These are phyloP conservation scores for Rhododendron kiyosumense DNA, from an alignment of 148 eudicot genomes.

Conservation along the genomic window DNA sequence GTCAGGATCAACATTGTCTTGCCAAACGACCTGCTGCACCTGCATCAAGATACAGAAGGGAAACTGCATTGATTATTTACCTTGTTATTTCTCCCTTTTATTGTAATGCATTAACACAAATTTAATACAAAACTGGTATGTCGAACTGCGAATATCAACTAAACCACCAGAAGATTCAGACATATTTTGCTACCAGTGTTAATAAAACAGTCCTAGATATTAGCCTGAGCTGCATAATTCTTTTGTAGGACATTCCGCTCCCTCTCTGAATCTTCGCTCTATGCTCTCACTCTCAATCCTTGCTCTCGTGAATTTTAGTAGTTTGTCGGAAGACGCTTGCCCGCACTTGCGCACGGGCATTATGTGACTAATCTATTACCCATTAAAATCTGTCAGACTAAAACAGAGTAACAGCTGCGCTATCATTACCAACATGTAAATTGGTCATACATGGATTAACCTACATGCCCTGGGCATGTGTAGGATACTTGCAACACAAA, in stretches of 20 bases:
- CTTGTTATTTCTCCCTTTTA: background rate
- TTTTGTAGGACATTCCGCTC: background rate
- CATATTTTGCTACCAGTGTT: background rate
- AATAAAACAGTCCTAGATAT: background rate
- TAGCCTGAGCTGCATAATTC: background rate
- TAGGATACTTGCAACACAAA: background rate
- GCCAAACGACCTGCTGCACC: constrained; percentile 56
- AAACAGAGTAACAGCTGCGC: background rate
- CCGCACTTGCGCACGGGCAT: background rate
- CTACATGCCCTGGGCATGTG: background rate
- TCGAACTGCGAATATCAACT: background rate
- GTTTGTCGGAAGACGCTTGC: background rate
- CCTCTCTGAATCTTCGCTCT: background rate
- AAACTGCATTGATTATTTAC: constrained; percentile 6
- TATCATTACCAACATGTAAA: background rate
- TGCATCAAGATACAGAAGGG: constrained; percentile 16
- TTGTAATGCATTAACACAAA: background rate
- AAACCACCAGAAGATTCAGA: background rate
- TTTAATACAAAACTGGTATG: background rate
- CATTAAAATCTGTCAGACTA: background rate
- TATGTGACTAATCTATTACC: background rate
- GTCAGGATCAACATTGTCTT: constrained; percentile 84
- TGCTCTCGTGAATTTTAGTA: background rate
- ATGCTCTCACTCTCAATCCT: background rate
- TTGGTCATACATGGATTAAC: background rate